These are phyloP conservation scores for Glutinoglossum americanum DNA, from an alignment of 495 filamentous ascomycete species.

Conservation along the genomic window DNA sequence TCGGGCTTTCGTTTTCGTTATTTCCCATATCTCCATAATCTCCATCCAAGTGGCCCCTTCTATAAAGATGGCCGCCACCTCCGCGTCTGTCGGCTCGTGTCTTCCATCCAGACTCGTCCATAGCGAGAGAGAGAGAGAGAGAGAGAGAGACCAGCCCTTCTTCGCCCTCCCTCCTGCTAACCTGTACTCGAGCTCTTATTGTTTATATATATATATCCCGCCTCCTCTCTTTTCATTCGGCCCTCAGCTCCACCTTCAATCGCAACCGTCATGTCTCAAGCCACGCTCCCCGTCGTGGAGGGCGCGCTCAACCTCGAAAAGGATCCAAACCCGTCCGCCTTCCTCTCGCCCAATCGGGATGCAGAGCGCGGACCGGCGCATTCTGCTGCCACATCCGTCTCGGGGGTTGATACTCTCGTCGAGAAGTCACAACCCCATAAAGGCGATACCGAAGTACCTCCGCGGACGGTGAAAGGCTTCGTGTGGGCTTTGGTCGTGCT, in stretches of 20 bases:
- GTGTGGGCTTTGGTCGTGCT: constrained; percentile 23
- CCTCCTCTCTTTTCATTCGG: too few species aligned
- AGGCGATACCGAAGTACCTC: not conserved
- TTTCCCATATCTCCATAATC: too few species aligned
- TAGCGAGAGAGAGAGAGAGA: too few species aligned
- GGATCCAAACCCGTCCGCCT: not conserved
- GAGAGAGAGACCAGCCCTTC: not conserved
- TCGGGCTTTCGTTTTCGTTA: too few species aligned
- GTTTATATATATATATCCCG: too few species aligned
- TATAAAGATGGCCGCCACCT: not conserved
- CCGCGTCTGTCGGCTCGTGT: too few species aligned
- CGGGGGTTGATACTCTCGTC: constrained; percentile 1
- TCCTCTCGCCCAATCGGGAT: not conserved
- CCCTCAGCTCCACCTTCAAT: not conserved
- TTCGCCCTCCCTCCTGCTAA: not conserved
- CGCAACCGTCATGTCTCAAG: not conserved
- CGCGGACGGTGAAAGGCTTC: not conserved
- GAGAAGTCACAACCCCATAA: not conserved
- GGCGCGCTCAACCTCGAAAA: not conserved
- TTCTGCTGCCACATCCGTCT: not conserved
- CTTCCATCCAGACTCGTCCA: too few species aligned
- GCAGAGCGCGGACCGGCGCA: not conserved
- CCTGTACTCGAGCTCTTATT: too few species aligned
- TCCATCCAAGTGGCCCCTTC: too few species aligned
- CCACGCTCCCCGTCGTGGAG: not conserved